phyloP scores from a whole-genome alignment of 2,329 filamentous ascomycete genomes.

The Tolypocladium amazonense region DNA sequence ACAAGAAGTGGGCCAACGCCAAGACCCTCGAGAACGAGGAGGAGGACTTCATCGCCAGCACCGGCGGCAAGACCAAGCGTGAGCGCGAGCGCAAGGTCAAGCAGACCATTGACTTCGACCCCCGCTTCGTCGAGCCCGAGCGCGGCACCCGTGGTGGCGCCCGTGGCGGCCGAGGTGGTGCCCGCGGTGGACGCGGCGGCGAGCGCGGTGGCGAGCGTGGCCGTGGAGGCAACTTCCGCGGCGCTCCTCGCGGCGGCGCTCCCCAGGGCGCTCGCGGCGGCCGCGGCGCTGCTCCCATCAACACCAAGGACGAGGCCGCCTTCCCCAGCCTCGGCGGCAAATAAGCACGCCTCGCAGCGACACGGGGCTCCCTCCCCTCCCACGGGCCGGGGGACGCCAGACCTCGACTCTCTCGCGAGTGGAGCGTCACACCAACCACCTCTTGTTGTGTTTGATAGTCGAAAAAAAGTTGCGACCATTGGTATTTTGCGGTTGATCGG shows the following conservation, averaged over 20 bases:
- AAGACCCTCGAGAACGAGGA: slow-evolving; percentile 59
- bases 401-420: background rate
- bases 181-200: slow-evolving; percentile 37
- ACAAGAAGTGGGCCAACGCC: slow-evolving; percentile 89
- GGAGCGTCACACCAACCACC: slow-evolving; percentile 9
- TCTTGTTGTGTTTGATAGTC: slow-evolving; percentile 20
- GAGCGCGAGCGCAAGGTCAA: slow-evolving; percentile 90
- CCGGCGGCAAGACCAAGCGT: slow-evolving; percentile 68
- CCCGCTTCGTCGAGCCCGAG: slow-evolving; percentile 65
- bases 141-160: slow-evolving; percentile 44
- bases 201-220: slow-evolving; percentile 38
- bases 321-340: slow-evolving; percentile 52
- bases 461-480: slow-evolving; percentile 19
- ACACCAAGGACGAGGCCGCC: slow-evolving; percentile 45
- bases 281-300: slow-evolving; percentile 30
- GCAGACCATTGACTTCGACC: slow-evolving; percentile 79
- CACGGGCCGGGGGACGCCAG: background rate
- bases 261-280: slow-evolving; percentile 30
- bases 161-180: slow-evolving; percentile 39
- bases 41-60: slow-evolving; percentile 67
- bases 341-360: slow-evolving; percentile 20
- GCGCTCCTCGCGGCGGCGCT: slow-evolving; percentile 12
- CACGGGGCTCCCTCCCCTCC: background rate
- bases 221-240: slow-evolving; percentile 27
- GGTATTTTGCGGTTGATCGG: slow-evolving; percentile 14